Conservation (phyloP, 805 yeast species). For the Spathaspora arborariae region DNA sequence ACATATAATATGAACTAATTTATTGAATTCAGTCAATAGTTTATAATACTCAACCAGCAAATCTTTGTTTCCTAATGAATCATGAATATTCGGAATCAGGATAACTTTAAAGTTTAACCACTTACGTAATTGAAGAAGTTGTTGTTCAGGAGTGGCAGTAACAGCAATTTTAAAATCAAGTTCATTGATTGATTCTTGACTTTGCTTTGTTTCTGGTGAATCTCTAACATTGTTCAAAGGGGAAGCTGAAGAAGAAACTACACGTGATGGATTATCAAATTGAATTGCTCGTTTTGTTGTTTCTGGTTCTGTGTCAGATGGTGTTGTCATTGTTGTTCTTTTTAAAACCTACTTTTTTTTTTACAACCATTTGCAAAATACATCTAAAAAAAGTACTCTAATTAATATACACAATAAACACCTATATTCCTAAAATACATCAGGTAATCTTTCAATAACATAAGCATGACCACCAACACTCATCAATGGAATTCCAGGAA, state of each 20-base stretch:
- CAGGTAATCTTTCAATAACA: slow-evolving; percentile 92
- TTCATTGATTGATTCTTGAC: neutral
- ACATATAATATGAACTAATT: slow-evolving; percentile 10
- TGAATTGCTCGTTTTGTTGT: neutral
- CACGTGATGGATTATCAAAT: too few species aligned
- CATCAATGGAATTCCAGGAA: slow-evolving; percentile 96
- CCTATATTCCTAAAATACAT: slow-evolving; percentile 56
- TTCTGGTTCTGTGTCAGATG: neutral
- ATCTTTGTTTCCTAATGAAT: slow-evolving; percentile 1
- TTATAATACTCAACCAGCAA: slow-evolving; percentile 11
- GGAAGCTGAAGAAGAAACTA: too few species aligned
- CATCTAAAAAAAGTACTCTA: neutral
- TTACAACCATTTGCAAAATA: neutral
- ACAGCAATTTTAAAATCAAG: neutral
- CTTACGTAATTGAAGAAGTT: neutral
- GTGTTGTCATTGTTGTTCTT: neutral
- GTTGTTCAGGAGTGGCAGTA: neutral
- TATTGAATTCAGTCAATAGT: slow-evolving; percentile 13
- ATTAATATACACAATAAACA: neutral
- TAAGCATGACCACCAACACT: slow-evolving; percentile 93
- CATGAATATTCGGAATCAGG: slow-evolving; percentile 2
- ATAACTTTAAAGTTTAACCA: neutral
- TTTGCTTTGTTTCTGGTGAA: neutral
- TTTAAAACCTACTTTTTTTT: neutral
- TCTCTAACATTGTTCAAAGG: neutral